Evolutionary conservation across 2,329 filamentous ascomycete species (phyloP).

Genomic region (Penicillium sclerotiorum): DNA sequence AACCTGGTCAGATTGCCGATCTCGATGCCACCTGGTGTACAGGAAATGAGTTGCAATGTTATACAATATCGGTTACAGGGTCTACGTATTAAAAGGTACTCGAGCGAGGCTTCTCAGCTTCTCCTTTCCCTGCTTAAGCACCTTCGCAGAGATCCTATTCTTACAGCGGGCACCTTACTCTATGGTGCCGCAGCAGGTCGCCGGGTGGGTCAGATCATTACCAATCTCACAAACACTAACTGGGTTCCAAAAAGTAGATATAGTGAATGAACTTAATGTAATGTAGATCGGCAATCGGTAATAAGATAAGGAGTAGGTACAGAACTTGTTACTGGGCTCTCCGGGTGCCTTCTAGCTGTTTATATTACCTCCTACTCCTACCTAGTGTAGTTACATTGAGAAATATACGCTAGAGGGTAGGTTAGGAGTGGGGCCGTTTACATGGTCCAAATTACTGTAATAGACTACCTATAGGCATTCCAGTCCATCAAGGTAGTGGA

Average conservation of each 20-base stretch:
- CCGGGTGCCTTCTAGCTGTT: neutral
- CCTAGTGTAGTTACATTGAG: too few species aligned
- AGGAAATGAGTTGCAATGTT: too few species aligned
- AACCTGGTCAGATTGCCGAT: neutral
- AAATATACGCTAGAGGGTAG: neutral
- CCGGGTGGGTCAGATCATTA: neutral
- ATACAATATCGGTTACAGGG: too few species aligned
- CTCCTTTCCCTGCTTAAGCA: too few species aligned
- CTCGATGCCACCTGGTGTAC: too few species aligned
- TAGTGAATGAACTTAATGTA: neutral
- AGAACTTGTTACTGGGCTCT: neutral
- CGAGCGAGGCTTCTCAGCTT: too few species aligned
- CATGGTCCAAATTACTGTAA: neutral
- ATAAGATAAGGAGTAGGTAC: neutral
- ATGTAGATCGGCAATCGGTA: neutral
- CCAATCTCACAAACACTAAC: neutral
- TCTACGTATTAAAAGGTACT: too few species aligned
- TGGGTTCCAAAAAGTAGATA: neutral
- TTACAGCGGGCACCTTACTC: neutral
- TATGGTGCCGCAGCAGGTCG: neutral
- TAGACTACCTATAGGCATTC: neutral
- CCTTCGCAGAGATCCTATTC: neutral
- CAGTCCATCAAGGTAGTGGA: too few species aligned
- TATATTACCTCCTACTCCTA: neutral
- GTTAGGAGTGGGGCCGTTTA: neutral